Evolutionary conservation across 1,139 yeast genomes (phyloP).

Genomic region (Debaryomyces sp.): DNA sequence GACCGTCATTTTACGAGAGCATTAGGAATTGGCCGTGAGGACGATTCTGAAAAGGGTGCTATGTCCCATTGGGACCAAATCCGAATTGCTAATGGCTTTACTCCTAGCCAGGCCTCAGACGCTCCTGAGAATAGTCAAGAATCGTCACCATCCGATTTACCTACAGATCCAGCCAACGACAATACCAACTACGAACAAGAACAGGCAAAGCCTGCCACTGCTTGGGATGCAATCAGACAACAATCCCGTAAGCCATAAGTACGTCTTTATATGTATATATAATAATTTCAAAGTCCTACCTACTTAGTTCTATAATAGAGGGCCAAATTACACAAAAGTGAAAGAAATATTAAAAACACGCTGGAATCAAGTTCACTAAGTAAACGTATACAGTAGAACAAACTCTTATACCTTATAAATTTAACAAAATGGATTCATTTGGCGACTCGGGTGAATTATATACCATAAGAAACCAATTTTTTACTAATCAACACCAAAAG

Average conservation of each 20-base stretch:
- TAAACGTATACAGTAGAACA: not conserved
- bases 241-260: slow-evolving; percentile 1
- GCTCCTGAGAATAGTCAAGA: not conserved
- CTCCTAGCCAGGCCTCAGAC: slow-evolving; percentile 4
- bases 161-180: not conserved
- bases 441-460: slow-evolving; percentile 47
- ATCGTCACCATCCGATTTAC: slow-evolving; percentile 1
- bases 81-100: slow-evolving; percentile 33
- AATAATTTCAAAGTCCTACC: not conserved
- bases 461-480: slow-evolving; percentile 49
- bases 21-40: slow-evolving; percentile 11
- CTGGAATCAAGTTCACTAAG: slow-evolving; percentile 4
- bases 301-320: not conserved
- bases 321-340: slow-evolving; percentile 9
- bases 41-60: not conserved
- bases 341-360: slow-evolving; percentile 8
- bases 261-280: not conserved
- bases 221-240: slow-evolving; percentile 21
- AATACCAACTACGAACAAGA: not conserved
- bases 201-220: slow-evolving; percentile 9
- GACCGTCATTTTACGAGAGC: slow-evolving; percentile 11
- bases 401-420: not conserved
- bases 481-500: slow-evolving; percentile 46
- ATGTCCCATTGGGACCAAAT: slow-evolving; percentile 36
- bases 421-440: slow-evolving; percentile 35